Evolutionary conservation across 306 rosid genomes (phyloP).

Genomic region (Betula pendula): DNA sequence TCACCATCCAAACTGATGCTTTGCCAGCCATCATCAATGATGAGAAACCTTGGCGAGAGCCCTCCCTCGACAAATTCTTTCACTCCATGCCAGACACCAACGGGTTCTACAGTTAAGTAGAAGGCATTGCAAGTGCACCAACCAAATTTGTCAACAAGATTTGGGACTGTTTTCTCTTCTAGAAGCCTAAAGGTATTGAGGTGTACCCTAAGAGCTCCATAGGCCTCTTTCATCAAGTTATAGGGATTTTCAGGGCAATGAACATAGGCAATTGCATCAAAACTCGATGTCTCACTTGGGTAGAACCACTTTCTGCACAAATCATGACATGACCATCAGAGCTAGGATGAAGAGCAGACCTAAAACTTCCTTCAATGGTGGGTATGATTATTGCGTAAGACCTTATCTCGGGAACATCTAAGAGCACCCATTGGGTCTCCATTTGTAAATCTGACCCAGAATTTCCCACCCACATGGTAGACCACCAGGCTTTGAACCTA

Average conservation of each 20-base stretch:
- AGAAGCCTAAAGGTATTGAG: constrained; percentile 62
- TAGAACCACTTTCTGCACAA: constrained; percentile 79
- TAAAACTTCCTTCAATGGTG: constrained; percentile 56
- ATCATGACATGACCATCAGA: constrained; percentile 56
- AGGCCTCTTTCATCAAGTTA: constrained; percentile 73
- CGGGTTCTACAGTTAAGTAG: constrained; percentile 66
- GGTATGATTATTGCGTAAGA: constrained; percentile 66
- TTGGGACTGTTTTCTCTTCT: constrained; percentile 70
- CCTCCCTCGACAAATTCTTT: constrained; percentile 59
- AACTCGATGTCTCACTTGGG: constrained; percentile 49
- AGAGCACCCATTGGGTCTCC: constrained; percentile 84
- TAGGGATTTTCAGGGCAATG: constrained; percentile 73
- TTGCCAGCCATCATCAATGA: constrained; percentile 91
- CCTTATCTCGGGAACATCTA: constrained; percentile 61
- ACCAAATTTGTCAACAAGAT: constrained; percentile 63
- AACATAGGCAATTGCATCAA: constrained; percentile 56
- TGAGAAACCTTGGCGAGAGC: constrained; percentile 63
- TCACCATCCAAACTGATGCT: constrained; percentile 64
- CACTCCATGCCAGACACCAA: constrained; percentile 62
- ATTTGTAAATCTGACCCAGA: constrained; percentile 76
- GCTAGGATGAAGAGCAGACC: constrained; percentile 75
- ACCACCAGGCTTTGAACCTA: constrained; percentile 94
- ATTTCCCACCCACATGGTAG: constrained; percentile 83
- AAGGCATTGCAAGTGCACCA: constrained; percentile 98
- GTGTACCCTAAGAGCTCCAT: constrained; percentile 65